These are phyloP conservation scores for Trypanosoma theileri DNA, from an alignment of 208 protist genomes.

Conservation along the genomic window DNA sequence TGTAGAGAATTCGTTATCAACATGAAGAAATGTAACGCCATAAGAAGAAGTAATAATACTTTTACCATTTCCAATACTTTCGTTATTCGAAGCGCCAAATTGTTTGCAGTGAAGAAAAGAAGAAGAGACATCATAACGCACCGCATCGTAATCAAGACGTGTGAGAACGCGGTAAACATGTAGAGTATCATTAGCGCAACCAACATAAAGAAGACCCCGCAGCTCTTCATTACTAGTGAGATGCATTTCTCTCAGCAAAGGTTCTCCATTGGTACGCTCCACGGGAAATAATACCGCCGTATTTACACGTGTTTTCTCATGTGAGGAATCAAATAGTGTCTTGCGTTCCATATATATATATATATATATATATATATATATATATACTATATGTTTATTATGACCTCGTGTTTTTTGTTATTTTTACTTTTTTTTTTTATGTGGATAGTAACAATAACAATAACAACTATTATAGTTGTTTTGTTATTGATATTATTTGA, in stretches of 20 bases:
- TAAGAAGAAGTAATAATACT: neutral
- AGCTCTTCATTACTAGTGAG: conserved; percentile 26
- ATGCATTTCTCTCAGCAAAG: neutral
- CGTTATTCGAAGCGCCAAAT: neutral
- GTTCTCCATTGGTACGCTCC: neutral
- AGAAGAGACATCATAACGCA: conserved; percentile 13
- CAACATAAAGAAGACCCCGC: conserved; percentile 33
- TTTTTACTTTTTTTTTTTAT: too few relatives aligned
- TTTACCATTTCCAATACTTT: neutral
- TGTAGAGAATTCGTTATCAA: neutral
- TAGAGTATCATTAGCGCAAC: conserved; percentile 30
- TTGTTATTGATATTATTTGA: too few relatives aligned
- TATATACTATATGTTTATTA: too few relatives aligned
- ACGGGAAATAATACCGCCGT: conserved; percentile 2
- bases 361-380: neutral
- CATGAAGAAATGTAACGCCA: conserved; percentile 23
- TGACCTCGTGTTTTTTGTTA: too few relatives aligned
- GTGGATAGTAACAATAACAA: too few relatives aligned
- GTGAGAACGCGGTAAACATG: conserved; percentile 30
- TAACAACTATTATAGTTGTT: too few relatives aligned
- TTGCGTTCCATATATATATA: conserved; percentile 1
- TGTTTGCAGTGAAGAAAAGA: neutral
- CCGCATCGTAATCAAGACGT: neutral
- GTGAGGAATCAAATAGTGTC: conserved; percentile 2
- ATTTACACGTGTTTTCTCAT: conserved; percentile 23